These are phyloP conservation scores for Dothiorella sarmentorum DNA, from an alignment of 2,329 filamentous ascomycete species.

Conservation along the genomic window DNA sequence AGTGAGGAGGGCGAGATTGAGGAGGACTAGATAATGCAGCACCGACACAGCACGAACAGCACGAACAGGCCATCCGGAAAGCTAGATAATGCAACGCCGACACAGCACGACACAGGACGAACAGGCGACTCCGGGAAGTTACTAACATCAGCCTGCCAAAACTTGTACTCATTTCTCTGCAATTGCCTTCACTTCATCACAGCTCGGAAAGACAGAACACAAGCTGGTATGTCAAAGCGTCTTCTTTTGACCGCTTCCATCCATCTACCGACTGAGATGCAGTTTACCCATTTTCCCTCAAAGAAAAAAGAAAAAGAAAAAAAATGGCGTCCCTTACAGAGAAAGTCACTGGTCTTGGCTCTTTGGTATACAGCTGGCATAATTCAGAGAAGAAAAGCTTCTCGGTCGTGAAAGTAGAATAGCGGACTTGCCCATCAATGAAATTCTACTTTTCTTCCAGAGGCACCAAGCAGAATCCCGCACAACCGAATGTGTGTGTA, in stretches of 20 bases:
- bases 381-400: neutral
- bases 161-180: neutral
- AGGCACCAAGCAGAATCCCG: neutral
- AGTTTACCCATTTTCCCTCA: neutral
- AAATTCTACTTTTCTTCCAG: neutral
- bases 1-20: constrained; percentile 99
- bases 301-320: neutral
- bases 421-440: neutral
- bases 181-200: neutral
- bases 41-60: neutral
- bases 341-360: neutral
- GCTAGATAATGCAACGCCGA: too few species aligned
- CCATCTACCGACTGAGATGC: constrained; percentile 6
- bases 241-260: neutral
- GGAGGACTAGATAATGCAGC: constrained; percentile 52
- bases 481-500: neutral
- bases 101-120: too few species aligned
- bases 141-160: too few species aligned
- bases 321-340: too few species aligned
- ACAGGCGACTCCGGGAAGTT: too few species aligned
- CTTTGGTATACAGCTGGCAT: neutral
- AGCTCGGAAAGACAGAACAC: neutral
- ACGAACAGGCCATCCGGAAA: too few species aligned
- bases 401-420: neutral
- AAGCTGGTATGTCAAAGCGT: constrained; percentile 17